Evolutionary conservation across 2,329 filamentous ascomycete species (phyloP).

Genomic region (Talaromyces sp.): DNA sequence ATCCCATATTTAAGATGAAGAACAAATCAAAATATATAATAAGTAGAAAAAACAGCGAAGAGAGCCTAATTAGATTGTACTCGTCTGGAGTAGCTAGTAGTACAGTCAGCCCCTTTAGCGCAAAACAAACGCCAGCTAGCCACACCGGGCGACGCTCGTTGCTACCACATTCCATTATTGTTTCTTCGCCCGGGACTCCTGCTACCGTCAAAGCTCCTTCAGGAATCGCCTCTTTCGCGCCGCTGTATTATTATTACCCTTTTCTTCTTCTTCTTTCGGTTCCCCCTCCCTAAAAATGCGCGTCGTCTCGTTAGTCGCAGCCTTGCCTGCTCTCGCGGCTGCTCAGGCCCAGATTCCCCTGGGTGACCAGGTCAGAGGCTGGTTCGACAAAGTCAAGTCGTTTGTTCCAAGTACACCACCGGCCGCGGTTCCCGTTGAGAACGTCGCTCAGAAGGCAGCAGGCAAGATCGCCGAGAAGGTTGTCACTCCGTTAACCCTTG

Average conservation of each 20-base stretch:
- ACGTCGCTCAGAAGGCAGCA: slow-evolving; percentile 41
- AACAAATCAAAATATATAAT: background rate
- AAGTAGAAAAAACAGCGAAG: background rate
- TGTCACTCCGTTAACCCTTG: slow-evolving; percentile 50
- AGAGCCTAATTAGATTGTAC: too few relatives aligned
- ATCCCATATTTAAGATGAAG: background rate
- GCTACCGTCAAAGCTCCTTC: slow-evolving; percentile 1
- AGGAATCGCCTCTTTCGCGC: slow-evolving; percentile 2
- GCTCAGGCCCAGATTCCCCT: slow-evolving; percentile 56
- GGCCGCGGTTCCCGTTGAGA: slow-evolving; percentile 26
- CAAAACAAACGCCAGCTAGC: slow-evolving; percentile 8
- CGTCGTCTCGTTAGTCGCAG: slow-evolving; percentile 46
- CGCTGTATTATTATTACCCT: slow-evolving; percentile 4
- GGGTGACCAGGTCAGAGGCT: slow-evolving; percentile 39
- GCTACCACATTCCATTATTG: background rate
- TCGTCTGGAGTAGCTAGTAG: background rate
- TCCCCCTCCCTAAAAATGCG: slow-evolving; percentile 38
- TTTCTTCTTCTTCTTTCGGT: background rate
- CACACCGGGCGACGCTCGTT: background rate
- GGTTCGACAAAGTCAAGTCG: slow-evolving; percentile 50
- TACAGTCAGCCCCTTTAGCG: background rate
- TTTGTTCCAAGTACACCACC: slow-evolving; percentile 47
- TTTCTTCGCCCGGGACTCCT: background rate
- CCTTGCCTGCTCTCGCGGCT: slow-evolving; percentile 47
- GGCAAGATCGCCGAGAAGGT: slow-evolving; percentile 46